phyloP scores from a whole-genome alignment of 257 asterid genomes.

The Gentiana dahurica region DNA sequence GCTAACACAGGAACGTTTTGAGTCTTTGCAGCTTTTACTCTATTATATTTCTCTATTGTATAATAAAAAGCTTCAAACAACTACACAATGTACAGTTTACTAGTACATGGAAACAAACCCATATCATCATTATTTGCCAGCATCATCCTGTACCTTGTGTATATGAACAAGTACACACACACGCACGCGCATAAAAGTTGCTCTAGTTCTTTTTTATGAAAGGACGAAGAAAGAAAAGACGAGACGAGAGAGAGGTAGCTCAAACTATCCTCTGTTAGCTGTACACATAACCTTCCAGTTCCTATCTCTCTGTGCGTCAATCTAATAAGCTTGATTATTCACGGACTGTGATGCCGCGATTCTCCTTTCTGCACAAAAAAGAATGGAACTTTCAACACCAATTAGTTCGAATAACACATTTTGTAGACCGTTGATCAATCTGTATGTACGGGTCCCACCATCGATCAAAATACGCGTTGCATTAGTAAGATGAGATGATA shows the following conservation, averaged over 20 bases:
- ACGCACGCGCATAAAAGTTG: too few relatives aligned
- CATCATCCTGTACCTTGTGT: conserved; percentile 7
- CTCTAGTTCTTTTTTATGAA: too few relatives aligned
- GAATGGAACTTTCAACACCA: too few relatives aligned
- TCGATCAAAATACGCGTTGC: too few relatives aligned
- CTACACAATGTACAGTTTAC: conserved; percentile 40
- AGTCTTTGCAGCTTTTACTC: conserved; percentile 18
- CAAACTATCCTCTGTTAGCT: conserved; percentile 37
- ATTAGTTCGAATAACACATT: too few relatives aligned
- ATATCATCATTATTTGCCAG: conserved; percentile 30
- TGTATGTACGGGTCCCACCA: too few relatives aligned
- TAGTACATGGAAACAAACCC: conserved; percentile 20
- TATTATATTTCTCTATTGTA: conserved; percentile 22
- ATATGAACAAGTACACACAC: conserved; percentile 1
- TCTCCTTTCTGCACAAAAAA: conserved; percentile 30
- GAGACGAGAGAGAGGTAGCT: conserved; percentile 25
- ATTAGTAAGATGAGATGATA: too few relatives aligned
- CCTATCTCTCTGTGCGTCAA: conserved; percentile 2
- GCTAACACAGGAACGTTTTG: conserved; percentile 18
- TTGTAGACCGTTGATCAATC: too few relatives aligned
- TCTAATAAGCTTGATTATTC: conserved; percentile 8
- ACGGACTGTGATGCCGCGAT: conserved; percentile 17
- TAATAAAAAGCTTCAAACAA: conserved; percentile 3
- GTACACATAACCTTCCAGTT: conserved; percentile 17
- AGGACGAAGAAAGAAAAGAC: conserved; percentile 9